These are phyloP conservation scores for Chamaenerion angustifolium DNA, from an alignment of 345 rosid genomes.

Conservation along the genomic window DNA sequence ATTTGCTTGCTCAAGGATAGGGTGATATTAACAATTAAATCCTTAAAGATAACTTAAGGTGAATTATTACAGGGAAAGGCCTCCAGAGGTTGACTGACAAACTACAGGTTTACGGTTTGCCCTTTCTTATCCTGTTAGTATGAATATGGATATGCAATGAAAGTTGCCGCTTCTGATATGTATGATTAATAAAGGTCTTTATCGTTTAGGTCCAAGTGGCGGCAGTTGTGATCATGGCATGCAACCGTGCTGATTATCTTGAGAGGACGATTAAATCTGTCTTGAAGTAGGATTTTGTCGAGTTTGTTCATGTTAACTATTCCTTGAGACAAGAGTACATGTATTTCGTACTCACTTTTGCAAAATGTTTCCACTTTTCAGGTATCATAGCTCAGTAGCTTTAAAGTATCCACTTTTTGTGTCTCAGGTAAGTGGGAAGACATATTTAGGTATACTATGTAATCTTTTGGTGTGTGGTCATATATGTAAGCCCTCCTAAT, in stretches of 20 bases:
- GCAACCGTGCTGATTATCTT: slow-evolving; percentile 95
- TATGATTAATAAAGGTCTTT: slow-evolving; percentile 8
- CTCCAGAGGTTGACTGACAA: slow-evolving; percentile 40
- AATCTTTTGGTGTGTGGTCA: not conserved
- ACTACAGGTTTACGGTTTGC: slow-evolving; percentile 26
- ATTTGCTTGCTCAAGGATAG: not conserved
- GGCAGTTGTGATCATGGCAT: slow-evolving; percentile 96
- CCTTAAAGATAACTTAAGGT: slow-evolving; percentile 7
- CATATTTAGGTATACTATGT: slow-evolving; percentile 5
- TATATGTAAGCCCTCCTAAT: not conserved
- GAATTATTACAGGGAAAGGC: slow-evolving; percentile 52
- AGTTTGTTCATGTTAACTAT: slow-evolving; percentile 1
- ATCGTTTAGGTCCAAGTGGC: slow-evolving; percentile 57
- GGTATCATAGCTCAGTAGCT: slow-evolving; percentile 67
- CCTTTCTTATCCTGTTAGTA: slow-evolving; percentile 3
- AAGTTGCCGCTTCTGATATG: slow-evolving; percentile 5
- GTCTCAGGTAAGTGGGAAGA: slow-evolving; percentile 53
- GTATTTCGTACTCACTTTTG: slow-evolving; percentile 2
- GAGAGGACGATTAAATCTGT: slow-evolving; percentile 73
- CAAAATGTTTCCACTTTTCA: slow-evolving; percentile 16
- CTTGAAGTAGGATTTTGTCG: slow-evolving; percentile 34
- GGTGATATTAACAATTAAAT: not conserved
- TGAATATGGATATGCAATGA: not conserved
- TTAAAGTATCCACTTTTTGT: slow-evolving; percentile 79
- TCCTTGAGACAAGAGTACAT: not conserved